A percentile compares a stretch with the other conserved stretches of the same genome.
phyloP scores from a whole-genome alignment of 2,329 filamentous ascomycete genomes.

The Epichloe sp. region DNA sequence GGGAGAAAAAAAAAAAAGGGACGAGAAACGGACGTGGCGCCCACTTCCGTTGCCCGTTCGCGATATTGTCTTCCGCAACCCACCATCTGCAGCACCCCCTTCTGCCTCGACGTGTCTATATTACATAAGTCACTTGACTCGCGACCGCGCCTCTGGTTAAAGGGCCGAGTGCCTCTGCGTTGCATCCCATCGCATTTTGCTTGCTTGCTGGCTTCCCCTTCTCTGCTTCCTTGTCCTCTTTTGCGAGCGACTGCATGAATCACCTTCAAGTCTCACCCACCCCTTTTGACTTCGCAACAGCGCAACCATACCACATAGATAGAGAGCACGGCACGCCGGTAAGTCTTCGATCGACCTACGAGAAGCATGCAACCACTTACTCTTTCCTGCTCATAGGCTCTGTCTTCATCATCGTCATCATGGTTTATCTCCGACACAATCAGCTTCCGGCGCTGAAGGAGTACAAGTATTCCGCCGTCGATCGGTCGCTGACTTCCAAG shows the following conservation, averaged over 20 bases:
- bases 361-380: neutral
- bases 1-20: neutral
- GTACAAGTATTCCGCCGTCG: constrained; percentile 91
- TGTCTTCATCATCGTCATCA: constrained; percentile 21
- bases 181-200: neutral
- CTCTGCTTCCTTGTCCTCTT: neutral
- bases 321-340: neutral
- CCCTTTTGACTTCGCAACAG: neutral
- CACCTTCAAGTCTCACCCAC: neutral
- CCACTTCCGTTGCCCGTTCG: neutral
- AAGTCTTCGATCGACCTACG: neutral
- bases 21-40: neutral
- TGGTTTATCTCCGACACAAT: constrained; percentile 93
- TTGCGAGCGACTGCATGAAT: neutral
- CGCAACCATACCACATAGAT: neutral
- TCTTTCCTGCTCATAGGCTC: neutral
- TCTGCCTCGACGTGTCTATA: neutral
- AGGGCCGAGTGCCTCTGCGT: neutral
- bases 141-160: neutral
- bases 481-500: constrained; percentile 78
- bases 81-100: constrained; percentile 1
- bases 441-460: constrained; percentile 77
- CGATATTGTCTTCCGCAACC: neutral
- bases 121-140: neutral
- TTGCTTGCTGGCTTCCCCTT: neutral